Base-by-base conservation (phyloP, 345 rosid genomes). In the Bruguiera gymnorhiza region DNA sequence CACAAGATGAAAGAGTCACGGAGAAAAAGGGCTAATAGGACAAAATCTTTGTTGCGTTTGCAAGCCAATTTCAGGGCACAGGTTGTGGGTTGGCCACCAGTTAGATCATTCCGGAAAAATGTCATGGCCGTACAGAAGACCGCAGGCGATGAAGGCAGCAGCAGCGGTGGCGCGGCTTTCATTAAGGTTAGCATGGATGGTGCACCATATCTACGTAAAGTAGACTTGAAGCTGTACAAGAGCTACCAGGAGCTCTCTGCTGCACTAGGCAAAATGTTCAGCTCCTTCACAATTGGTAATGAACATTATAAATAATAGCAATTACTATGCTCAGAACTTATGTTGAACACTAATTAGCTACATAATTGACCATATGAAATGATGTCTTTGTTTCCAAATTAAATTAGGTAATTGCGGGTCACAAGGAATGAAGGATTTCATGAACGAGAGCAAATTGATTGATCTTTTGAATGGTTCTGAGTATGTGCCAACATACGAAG, bases 81-180 rank as follows among this genome's bases (percentile, higher is more conserved):
- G 77, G 93, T 90, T 26, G 93, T 90, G 76, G 96, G 96, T 48
- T 90, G 96, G 96, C 96, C 96, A 58, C 96, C 96, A 6, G 89
- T 91, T 23, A 73, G 97, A 56, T 84, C 92, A 18, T 91, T 75
- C 83, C 79, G 92, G 27, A 91, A 88, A 78, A 88, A 88, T 69
- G 59, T 86, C 62, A 83, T 88, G 91, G 82, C 97, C 55, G 85
- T 84, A 65, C 92, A 82, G 65, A 86, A 83, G 69, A 73, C 32
- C 51, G 63, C 66, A 48, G 53, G 70, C 67, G 73, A 66, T 3
- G 81, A 80, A 60, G 81, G 75, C 7, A 67, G 72, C 23, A 69
- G 76, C 76, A 65, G 79, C 73, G 67, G 63, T 65, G 59, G 51
- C 0, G 87, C 75, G 1, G 90, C 89, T 10, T 86, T 84, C 46